Evolutionary conservation across 2,329 filamentous ascomycete genomes (phyloP).

Genomic region (Nemania sp.): DNA sequence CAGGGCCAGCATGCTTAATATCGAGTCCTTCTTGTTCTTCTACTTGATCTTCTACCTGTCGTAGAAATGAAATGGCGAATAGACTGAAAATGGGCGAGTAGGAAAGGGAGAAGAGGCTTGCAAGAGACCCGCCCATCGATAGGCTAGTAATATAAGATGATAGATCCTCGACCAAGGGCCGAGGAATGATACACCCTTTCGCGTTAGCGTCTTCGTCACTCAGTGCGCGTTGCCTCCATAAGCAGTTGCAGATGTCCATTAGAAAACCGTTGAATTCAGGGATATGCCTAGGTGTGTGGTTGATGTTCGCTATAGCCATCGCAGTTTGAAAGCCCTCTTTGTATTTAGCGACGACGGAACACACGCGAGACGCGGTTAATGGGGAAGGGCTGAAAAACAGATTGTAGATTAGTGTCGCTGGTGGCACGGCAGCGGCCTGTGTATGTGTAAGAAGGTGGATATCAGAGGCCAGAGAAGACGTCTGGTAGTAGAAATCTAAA

Average conservation of each 20-base stretch:
- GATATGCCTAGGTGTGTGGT: slow-evolving; percentile 70
- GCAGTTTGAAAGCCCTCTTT: slow-evolving; percentile 78
- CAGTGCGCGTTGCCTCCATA: slow-evolving; percentile 83
- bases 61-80: slow-evolving; percentile 66
- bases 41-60: slow-evolving; percentile 68
- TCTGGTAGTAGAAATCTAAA: slow-evolving; percentile 76
- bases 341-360: slow-evolving; percentile 75
- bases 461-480: slow-evolving; percentile 67
- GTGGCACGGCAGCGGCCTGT: slow-evolving; percentile 73
- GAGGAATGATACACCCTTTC: slow-evolving; percentile 64
- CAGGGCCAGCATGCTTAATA: slow-evolving; percentile 72
- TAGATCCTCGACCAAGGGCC: slow-evolving; percentile 59
- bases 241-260: slow-evolving; percentile 86
- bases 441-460: slow-evolving; percentile 64
- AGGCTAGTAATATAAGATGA: slow-evolving; percentile 62
- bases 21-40: slow-evolving; percentile 56
- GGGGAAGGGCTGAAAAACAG: slow-evolving; percentile 75
- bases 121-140: slow-evolving; percentile 60
- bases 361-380: slow-evolving; percentile 75
- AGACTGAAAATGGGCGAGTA: slow-evolving; percentile 68
- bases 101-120: slow-evolving; percentile 68
- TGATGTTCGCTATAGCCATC: slow-evolving; percentile 44
- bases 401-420: slow-evolving; percentile 75
- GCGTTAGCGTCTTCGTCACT: slow-evolving; percentile 72
- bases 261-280: slow-evolving; percentile 84